Conservation (phyloP, 306 rosid species). For the Aeschynomene evenia region DNA sequence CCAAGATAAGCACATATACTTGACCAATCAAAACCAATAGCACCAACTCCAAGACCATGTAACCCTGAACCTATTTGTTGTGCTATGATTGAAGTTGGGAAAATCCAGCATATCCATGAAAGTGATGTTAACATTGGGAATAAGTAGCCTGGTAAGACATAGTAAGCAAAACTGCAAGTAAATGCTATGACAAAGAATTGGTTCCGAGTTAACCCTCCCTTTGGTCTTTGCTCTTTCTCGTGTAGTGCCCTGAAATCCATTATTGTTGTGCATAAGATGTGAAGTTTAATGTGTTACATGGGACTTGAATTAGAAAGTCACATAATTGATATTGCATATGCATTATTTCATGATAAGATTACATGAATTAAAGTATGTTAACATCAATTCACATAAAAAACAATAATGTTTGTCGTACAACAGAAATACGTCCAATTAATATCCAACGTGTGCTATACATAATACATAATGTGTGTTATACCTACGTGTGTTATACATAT, state of each 20-base stretch:
- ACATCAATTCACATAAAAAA: too few species aligned
- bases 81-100: conserved; percentile 66
- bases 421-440: too few species aligned
- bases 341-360: background rate
- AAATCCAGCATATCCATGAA: conserved; percentile 79
- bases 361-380: background rate
- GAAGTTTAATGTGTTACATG: background rate
- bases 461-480: too few species aligned
- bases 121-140: conserved; percentile 71
- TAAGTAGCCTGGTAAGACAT: conserved; percentile 74
- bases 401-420: too few species aligned
- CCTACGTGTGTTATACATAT: too few species aligned
- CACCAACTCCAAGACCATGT: conserved; percentile 74
- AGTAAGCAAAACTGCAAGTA: conserved; percentile 69
- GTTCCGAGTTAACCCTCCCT: conserved; percentile 52
- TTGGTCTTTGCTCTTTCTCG: conserved; percentile 67
- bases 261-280: background rate
- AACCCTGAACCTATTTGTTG: conserved; percentile 81
- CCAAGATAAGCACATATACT: conserved; percentile 72
- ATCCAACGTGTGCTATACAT: too few species aligned
- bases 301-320: background rate
- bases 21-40: conserved; percentile 79
- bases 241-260: conserved; percentile 66
- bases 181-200: conserved; percentile 76
- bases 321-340: background rate